These are phyloP conservation scores for Alternaria arborescens DNA, from an alignment of 2,329 filamentous ascomycete species.

Conservation along the genomic window DNA sequence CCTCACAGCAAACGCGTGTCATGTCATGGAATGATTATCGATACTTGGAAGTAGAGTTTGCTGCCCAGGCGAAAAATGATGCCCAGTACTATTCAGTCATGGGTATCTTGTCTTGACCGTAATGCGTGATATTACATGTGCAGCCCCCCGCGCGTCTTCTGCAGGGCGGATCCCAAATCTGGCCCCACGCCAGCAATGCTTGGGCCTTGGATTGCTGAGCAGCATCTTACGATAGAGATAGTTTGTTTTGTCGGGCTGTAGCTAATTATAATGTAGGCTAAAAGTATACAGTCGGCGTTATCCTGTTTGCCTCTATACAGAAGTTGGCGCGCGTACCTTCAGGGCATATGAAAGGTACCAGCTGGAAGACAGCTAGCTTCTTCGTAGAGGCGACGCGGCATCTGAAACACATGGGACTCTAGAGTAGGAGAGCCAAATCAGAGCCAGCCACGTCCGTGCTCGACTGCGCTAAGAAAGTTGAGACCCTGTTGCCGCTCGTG, in stretches of 20 bases:
- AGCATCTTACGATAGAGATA: not conserved
- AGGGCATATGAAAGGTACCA: not conserved
- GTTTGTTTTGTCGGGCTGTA: not conserved
- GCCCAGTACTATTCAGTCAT: conserved; percentile 3
- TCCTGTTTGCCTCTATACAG: not conserved
- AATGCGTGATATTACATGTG: conserved; percentile 9
- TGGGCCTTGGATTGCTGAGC: not conserved
- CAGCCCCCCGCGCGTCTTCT: conserved; percentile 8
- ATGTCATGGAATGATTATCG: conserved; percentile 1
- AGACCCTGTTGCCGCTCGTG: conserved; percentile 16
- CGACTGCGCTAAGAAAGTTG: conserved; percentile 4
- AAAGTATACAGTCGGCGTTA: not conserved
- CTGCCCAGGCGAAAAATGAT: conserved; percentile 4
- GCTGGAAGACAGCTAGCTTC: not conserved
- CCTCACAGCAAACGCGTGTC: not conserved
- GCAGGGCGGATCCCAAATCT: conserved; percentile 7
- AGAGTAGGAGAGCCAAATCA: conserved; percentile 19
- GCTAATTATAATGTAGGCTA: not conserved
- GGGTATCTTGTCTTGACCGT: conserved; percentile 10
- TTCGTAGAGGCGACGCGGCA: conserved; percentile 2
- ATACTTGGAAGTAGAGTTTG: conserved; percentile 2
- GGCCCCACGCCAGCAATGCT: conserved; percentile 2
- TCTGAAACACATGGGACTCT: conserved; percentile 8
- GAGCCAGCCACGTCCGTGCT: conserved; percentile 23
- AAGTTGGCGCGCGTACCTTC: not conserved